These are phyloP conservation scores for Penicillium aurantiogriseum DNA, from an alignment of 2,329 filamentous ascomycete species.

Conservation along the genomic window DNA sequence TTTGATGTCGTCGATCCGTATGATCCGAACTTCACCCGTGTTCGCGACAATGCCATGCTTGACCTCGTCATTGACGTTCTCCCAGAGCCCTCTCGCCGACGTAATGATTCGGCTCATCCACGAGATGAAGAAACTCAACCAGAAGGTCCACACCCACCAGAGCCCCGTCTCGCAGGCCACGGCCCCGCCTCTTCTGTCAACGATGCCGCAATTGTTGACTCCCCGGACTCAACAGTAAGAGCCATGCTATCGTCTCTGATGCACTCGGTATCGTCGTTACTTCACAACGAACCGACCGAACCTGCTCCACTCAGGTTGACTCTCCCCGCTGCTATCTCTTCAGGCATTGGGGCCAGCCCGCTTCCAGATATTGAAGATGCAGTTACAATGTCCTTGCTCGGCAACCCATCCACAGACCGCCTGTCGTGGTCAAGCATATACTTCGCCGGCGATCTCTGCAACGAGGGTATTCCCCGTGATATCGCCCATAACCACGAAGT, in stretches of 20 bases:
- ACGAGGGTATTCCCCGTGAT: conserved; percentile 52
- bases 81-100: conserved; percentile 34
- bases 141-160: conserved; percentile 19
- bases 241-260: conserved; percentile 49
- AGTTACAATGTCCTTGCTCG: conserved; percentile 28
- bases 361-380: conserved; percentile 65
- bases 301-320: conserved; percentile 38
- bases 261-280: conserved; percentile 51
- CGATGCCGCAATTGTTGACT: conserved; percentile 25
- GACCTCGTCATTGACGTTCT: conserved; percentile 68
- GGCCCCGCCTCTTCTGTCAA: conserved; percentile 25
- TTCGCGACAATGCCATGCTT: conserved; percentile 69
- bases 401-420: conserved; percentile 44
- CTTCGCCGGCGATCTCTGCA: conserved; percentile 67
- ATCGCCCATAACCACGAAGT: conserved; percentile 64
- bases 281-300: conserved; percentile 44
- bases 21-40: conserved; percentile 79
- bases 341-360: conserved; percentile 61
- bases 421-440: conserved; percentile 71
- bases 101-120: conserved; percentile 34
- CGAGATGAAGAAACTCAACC: conserved; percentile 26
- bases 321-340: conserved; percentile 51
- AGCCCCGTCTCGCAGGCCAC: conserved; percentile 18
- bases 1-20: conserved; percentile 62
- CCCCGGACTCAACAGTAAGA: conserved; percentile 38